Base-by-base conservation (phyloP, 2,329 filamentous ascomycete species). In the Colletotrichum sidae region DNA sequence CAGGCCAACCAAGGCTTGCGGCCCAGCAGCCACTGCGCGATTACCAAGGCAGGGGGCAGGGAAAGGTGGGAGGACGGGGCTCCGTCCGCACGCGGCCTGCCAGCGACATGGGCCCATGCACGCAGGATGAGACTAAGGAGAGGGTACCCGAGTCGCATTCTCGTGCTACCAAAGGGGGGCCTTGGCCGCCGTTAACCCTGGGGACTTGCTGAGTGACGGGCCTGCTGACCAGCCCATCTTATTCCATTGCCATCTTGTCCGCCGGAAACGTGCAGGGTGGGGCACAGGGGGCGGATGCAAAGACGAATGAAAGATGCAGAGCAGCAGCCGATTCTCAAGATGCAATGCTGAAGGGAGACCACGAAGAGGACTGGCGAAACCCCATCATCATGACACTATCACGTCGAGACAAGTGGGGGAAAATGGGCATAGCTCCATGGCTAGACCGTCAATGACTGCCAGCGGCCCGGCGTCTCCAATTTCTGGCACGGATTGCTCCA, bases 11-110 rank as follows among this genome's bases (percentile, higher is more conserved):
- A 50, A 57, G 50, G 38, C 50, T 39, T 12, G 39, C 38, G 39
- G 15, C 44, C 46, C 45, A 46, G 42, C 58, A n/a, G 50, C 50
- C 54, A 58, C 11, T 45, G 46, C 52, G 46, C 39, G 49, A 55
- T 42, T 55, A 47, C 35, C 35, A n/a, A 42, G 13, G 25, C 37
- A 35, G 41, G 59, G 12, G 37, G 33, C 58, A 49, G 38, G 49
- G 54, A 45, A 64, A 42, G 50, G 52, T 65, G 37, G 58, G 47
- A 47, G 42, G 44, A 49, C 46, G 57, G 47, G 64, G 64, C 44
- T 65, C 64, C 64, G 51, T 59, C 42, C 64, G 60, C 64, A 67
- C 60, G 64, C 64, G 64, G 60, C 39, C 49, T 56, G 38, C 45
- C 53, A 65, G 64, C 41, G 46, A 65, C 64, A 63, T 41, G 47